These are phyloP conservation scores for Exophiala calicioides DNA, from an alignment of 2,329 filamentous ascomycete genomes.

Conservation along the genomic window DNA sequence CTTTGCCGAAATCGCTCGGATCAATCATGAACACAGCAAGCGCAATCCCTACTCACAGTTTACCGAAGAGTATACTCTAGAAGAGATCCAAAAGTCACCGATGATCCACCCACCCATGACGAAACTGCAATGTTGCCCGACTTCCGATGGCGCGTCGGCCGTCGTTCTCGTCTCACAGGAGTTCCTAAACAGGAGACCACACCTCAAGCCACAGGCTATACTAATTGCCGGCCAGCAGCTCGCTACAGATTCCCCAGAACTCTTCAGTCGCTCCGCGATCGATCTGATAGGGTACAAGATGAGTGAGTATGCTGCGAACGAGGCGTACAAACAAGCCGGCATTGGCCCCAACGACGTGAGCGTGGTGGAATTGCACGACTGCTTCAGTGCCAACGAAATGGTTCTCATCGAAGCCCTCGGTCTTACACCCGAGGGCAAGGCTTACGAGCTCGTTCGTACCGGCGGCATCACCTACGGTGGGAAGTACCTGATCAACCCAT, in stretches of 20 bases:
- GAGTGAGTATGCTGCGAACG: slow-evolving; percentile 68
- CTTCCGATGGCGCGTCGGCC: slow-evolving; percentile 87
- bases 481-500: slow-evolving; percentile 82
- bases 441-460: slow-evolving; percentile 82
- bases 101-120: slow-evolving; percentile 86
- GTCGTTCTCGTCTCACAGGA: slow-evolving; percentile 84
- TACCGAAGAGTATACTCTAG: slow-evolving; percentile 82
- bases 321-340: slow-evolving; percentile 74
- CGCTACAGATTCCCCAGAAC: slow-evolving; percentile 75
- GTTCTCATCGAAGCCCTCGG: slow-evolving; percentile 84
- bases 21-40: slow-evolving; percentile 90
- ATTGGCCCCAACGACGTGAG: slow-evolving; percentile 67
- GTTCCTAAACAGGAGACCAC: slow-evolving; percentile 82
- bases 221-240: slow-evolving; percentile 85
- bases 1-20: slow-evolving; percentile 89
- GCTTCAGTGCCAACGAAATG: slow-evolving; percentile 95
- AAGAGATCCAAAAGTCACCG: slow-evolving; percentile 73
- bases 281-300: slow-evolving; percentile 89
- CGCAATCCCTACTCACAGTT: slow-evolving; percentile 99
- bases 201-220: slow-evolving; percentile 80
- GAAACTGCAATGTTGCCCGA: slow-evolving; percentile 98
- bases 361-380: slow-evolving; percentile 93
- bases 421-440: slow-evolving; percentile 74
- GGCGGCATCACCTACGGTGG: slow-evolving; percentile 93
- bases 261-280: slow-evolving; percentile 80